Evolutionary conservation across 345 rosid species (phyloP), one percentile per base, ranked within the genome.

Genomic region (Populus simonii): DNA sequence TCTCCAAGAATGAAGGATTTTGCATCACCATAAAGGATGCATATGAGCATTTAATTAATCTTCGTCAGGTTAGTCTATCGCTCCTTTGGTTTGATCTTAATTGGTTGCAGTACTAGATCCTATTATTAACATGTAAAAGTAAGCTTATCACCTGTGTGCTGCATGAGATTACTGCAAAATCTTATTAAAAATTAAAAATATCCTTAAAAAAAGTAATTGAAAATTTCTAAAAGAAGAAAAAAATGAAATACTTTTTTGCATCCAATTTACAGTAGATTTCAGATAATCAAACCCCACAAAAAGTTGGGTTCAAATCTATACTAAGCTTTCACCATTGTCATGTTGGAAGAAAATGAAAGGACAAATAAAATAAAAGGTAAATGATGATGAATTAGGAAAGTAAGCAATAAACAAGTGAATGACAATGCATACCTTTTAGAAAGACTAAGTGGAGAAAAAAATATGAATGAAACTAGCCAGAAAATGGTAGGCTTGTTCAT

Each of bases 41-140:
- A 13, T 96, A 92, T 85, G 99, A 96, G 89, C 88, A 93, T 88
- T 87, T 92, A 72, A 93, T 93, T 81, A 96, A 96, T 87, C 91
- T 96, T 70, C 97, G 98, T 74, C 98, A 96, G 99, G 99, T 96
- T 76, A 12, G 86, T 70, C 29, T 39, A 23, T 47, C 23, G 15
- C 61, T 78, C 25, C 53, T 20, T 61, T 74, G 74, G 47, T 75
- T n/a, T 38, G 49, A 49, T n/a, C 38, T 29, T 35, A 51, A 57
- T 73, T 45, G 61, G 18, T 68, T 79, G 23, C 17, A n/a, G 65
- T 31, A 29, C 27, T 27, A 9, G 6, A n/a, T 57, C 33, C 31
- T 23, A 45, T 2, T 59, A n/a, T 12, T 47, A 47, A 47, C 51
- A 47, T 47, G 17, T 47, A 11, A 47, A 47, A 23, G 5, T 25